Base-by-base conservation (phyloP, 2,329 filamentous ascomycete genomes). In the Aspergillus chevalieri region DNA sequence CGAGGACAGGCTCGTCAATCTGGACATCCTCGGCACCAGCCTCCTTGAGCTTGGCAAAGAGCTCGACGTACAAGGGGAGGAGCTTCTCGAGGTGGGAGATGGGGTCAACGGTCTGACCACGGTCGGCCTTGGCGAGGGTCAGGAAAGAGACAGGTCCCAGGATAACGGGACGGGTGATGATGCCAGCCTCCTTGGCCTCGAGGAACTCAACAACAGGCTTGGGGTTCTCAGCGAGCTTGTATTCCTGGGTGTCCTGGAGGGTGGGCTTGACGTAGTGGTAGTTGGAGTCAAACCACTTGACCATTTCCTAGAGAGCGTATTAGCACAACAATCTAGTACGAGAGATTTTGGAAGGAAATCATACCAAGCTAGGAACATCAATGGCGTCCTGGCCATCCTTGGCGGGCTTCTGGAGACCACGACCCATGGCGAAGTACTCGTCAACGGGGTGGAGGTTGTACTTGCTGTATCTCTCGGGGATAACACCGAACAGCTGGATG, bases 221-320 rank as follows among this genome's bases (percentile, higher is more conserved):
- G 73, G 93, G 90, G 74, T 85, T 86, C 63, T 82, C 77, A 55
- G 80, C 76, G 56, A 98, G 89, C 77, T 86, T 91, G 85, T 98
- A 98, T 69, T 82, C 85, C 83, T 98, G 93, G 82, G 88, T 87
- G 78, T 96, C 86, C 78, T 96, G 90, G 61, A 98, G 84, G 56
- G 93, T 96, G 58, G 93, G 93, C 85, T 97, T 97, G 78, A 97
- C 93, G 76, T 98, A 98, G 83, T 97, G 93, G 86, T 98, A 98
- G 87, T 98, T 98, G 60, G 90, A 95, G 82, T 98, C 93, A 72
- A 98, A 98, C 93, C 93, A 98, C 83, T 98, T 98, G 67, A 98
- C 93, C 93, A 98, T 98, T 83, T 98, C 93, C 78, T 80, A 52
- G 48, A 47, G n/a, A 19, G 9, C 1, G 7, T 19, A 19, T 41